phyloP scores from a whole-genome alignment of 495 filamentous ascomycete species.

The Tuber borchii region DNA sequence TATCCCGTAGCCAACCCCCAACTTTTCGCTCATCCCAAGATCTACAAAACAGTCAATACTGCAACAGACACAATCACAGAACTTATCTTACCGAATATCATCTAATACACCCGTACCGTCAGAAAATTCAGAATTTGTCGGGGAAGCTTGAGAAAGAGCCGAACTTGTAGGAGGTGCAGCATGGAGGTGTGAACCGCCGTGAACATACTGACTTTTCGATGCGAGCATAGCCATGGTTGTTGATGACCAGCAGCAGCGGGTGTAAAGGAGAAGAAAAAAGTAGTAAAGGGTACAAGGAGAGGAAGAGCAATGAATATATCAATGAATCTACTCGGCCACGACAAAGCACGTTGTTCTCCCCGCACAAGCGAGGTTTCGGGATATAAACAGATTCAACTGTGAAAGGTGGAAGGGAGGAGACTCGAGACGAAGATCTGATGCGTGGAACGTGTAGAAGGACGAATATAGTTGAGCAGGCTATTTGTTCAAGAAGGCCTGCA shows the following conservation, averaged over 20 bases:
- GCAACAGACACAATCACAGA: conserved; percentile 52
- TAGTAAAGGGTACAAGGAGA: conserved; percentile 8
- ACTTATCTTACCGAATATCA: conserved; percentile 55
- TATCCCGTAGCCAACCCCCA: conserved; percentile 77
- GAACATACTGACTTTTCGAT: conserved; percentile 67
- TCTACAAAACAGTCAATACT: conserved; percentile 45
- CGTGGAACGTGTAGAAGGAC: conserved; percentile 20
- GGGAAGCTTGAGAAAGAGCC: conserved; percentile 68
- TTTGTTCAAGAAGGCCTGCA: conserved; percentile 19
- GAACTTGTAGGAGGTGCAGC: conserved; percentile 51
- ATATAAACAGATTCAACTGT: conserved; percentile 5
- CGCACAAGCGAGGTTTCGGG: conserved; percentile 3
- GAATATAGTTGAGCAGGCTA: conserved; percentile 26
- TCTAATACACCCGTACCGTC: conserved; percentile 59
- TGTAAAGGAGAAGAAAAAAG: conserved; percentile 23
- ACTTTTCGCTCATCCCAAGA: conserved; percentile 89
- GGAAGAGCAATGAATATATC: not conserved
- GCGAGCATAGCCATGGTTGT: conserved; percentile 73
- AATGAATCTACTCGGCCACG: not conserved
- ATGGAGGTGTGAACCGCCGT: conserved; percentile 50
- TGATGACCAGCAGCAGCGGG: conserved; percentile 32
- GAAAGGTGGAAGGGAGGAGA: conserved; percentile 13
- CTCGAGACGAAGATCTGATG: conserved; percentile 31
- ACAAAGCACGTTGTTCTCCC: not conserved
- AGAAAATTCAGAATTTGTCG: conserved; percentile 94